Conservation (phyloP, 2,329 filamentous ascomycete genomes). For the Laburnicola sp. region DNA sequence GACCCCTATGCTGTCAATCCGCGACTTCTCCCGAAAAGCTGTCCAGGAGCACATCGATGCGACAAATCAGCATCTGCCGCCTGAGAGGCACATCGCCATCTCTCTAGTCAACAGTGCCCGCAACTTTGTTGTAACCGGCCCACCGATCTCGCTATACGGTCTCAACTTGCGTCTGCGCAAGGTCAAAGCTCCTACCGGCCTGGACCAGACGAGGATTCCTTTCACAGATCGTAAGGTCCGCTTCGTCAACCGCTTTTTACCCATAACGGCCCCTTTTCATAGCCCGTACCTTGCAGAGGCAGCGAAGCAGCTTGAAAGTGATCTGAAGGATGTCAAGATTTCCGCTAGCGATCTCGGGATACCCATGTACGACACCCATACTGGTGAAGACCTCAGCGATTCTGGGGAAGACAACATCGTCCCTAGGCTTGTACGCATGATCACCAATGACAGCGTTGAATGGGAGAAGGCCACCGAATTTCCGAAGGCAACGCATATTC, state of each 20-base stretch:
- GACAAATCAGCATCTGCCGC: constrained; percentile 92
- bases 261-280: constrained; percentile 97
- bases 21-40: constrained; percentile 82
- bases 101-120: constrained; percentile 96
- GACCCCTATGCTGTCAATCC: constrained; percentile 97
- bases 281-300: constrained; percentile 89
- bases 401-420: constrained; percentile 74
- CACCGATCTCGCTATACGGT: constrained; percentile 93
- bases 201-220: constrained; percentile 92
- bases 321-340: constrained; percentile 81
- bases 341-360: constrained; percentile 74
- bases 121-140: constrained; percentile 95
- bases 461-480: constrained; percentile 97
- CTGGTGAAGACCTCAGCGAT: constrained; percentile 79
- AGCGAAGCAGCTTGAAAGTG: constrained; percentile 79
- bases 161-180: constrained; percentile 93
- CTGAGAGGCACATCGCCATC: constrained; percentile 90
- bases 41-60: constrained; percentile 96
- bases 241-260: constrained; percentile 95
- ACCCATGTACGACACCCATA: constrained; percentile 78
- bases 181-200: constrained; percentile 94
- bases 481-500: constrained; percentile 84
- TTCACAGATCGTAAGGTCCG: constrained; percentile 95
- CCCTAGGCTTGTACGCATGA: constrained; percentile 83
- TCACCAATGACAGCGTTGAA: constrained; percentile 89